A percentile compares a stretch with the other conserved stretches of the same genome.
Conservation (phyloP, 768 basidiomycete genomes). For the Naganishia randhawae region DNA sequence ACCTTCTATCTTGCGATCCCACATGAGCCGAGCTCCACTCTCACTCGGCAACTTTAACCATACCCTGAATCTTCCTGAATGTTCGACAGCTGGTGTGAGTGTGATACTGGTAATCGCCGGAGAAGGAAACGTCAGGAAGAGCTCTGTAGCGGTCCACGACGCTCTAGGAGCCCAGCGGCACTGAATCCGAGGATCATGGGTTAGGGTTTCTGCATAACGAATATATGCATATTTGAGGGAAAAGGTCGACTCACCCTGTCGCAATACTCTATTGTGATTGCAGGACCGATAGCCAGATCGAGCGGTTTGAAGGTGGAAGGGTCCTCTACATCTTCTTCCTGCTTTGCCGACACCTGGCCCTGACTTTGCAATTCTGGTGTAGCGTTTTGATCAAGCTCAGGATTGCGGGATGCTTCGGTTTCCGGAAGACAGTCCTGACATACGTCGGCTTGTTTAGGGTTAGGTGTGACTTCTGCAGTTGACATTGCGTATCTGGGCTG, state of each 20-base stretch:
- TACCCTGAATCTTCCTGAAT: slow-evolving; percentile 83
- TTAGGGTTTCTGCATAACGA: neutral
- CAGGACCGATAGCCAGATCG: slow-evolving; percentile 50
- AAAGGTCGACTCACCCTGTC: slow-evolving; percentile 56
- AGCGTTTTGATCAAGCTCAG: neutral
- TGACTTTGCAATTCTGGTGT: neutral
- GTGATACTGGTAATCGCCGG: slow-evolving; percentile 66
- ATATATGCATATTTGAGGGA: no score
- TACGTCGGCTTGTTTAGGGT: neutral
- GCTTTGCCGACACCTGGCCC: slow-evolving; percentile 3
- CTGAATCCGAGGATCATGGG: neutral
- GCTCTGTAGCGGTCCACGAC: slow-evolving; percentile 87
- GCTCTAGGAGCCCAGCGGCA: slow-evolving; percentile 73
- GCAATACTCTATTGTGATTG: slow-evolving; percentile 85
- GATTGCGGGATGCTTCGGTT: neutral
- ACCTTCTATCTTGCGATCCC: slow-evolving; percentile 87
- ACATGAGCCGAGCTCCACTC: slow-evolving; percentile 53
- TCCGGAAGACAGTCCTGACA: neutral
- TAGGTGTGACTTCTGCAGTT: neutral
- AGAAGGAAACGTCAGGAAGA: slow-evolving; percentile 83
- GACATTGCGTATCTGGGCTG: neutral
- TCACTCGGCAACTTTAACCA: slow-evolving; percentile 61
- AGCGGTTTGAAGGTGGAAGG: slow-evolving; percentile 39
- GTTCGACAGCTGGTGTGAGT: slow-evolving; percentile 73
- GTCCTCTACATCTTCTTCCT: slow-evolving; percentile 34